These are phyloP conservation scores for Kodamaea restingae DNA, from an alignment of 805 yeast genomes.

Conservation along the genomic window DNA sequence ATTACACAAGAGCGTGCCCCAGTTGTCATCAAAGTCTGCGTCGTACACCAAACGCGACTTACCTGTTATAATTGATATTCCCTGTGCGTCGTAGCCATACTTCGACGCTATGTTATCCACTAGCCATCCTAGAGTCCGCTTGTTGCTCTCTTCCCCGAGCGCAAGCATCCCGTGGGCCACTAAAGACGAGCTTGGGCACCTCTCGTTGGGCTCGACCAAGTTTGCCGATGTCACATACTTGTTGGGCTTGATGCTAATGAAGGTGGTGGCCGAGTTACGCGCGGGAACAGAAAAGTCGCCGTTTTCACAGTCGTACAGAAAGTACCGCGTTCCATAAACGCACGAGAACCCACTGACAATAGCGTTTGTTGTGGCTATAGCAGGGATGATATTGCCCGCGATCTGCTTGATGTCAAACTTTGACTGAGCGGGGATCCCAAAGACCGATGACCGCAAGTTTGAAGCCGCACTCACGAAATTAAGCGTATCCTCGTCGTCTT, in stretches of 20 bases:
- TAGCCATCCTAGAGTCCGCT: conserved; percentile 45
- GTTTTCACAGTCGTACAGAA: conserved; percentile 15
- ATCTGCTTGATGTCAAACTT: conserved; percentile 88
- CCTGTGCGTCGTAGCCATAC: conserved; percentile 48
- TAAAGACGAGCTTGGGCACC: conserved; percentile 65
- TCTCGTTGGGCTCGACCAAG: conserved; percentile 58
- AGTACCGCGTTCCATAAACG: conserved; percentile 60
- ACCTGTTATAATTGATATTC: conserved; percentile 58
- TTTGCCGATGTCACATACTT: conserved; percentile 63
- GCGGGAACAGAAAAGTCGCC: conserved; percentile 26
- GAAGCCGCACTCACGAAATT: conserved; percentile 85
- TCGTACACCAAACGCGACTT: conserved; percentile 68
- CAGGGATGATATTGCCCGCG: conserved; percentile 98
- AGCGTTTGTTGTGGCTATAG: conserved; percentile 97
- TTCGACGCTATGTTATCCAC: conserved; percentile 45
- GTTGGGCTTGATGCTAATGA: conserved; percentile 45
- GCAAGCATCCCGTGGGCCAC: conserved; percentile 49
- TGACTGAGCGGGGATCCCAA: conserved; percentile 65
- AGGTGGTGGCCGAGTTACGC: conserved; percentile 28
- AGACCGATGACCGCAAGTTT: conserved; percentile 67
- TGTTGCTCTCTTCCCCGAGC: conserved; percentile 24
- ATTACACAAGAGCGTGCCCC: conserved; percentile 42
- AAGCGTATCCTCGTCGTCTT: conserved; percentile 90
- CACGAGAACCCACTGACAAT: conserved; percentile 88
- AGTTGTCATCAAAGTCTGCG: conserved; percentile 81